These are phyloP conservation scores for Lepidium aucheri DNA, from an alignment of 345 rosid genomes.

Conservation along the genomic window DNA sequence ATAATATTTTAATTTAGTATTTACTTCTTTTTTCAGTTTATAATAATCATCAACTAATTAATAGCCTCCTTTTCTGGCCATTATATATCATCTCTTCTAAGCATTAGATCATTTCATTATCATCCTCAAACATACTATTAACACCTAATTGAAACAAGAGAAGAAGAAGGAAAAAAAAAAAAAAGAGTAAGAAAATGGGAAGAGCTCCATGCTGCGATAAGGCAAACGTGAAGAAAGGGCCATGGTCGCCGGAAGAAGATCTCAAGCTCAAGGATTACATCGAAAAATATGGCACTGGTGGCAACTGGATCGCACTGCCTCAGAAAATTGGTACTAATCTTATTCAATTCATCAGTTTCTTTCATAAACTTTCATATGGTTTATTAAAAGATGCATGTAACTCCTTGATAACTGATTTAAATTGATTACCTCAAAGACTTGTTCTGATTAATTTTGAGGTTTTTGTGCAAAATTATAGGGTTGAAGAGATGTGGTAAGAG, in stretches of 20 bases:
- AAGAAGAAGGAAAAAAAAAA: background rate
- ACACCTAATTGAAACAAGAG: background rate
- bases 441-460: background rate
- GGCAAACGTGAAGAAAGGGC: constrained; percentile 87
- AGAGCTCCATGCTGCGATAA: constrained; percentile 99
- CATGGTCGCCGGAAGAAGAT: constrained; percentile 98
- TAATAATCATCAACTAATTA: constrained; percentile 15
- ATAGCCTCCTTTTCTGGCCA: constrained; percentile 3
- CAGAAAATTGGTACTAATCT: constrained; percentile 73
- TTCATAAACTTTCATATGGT: background rate
- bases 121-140: background rate
- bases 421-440: background rate
- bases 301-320: constrained; percentile 98
- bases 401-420: background rate
- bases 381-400: background rate
- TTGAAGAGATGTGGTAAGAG: constrained; percentile 97
- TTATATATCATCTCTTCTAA: constrained; percentile 20
- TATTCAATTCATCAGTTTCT: background rate
- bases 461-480: constrained; percentile 37
- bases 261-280: constrained; percentile 85
- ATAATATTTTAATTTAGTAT: background rate
- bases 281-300: constrained; percentile 76
- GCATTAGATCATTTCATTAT: constrained; percentile 21
- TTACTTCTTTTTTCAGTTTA: background rate
- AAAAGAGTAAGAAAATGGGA: constrained; percentile 46